Evolutionary conservation across 2,329 filamentous ascomycete genomes (phyloP).

Genomic region (Colletotrichum graminicola): DNA sequence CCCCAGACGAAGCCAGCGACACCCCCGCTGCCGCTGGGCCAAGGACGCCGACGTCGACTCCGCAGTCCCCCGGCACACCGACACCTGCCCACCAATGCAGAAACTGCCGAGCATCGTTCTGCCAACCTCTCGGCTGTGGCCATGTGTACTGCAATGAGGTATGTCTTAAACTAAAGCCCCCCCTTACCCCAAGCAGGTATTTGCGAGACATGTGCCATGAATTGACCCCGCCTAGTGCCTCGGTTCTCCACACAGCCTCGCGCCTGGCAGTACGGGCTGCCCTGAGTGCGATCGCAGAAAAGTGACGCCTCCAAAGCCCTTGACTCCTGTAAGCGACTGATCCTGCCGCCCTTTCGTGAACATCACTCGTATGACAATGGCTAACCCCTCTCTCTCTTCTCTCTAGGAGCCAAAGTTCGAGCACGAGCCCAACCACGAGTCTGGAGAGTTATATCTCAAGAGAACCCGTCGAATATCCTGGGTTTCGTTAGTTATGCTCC

Average conservation of each 20-base stretch:
- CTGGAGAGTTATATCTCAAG: background rate
- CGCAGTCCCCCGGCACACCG: background rate
- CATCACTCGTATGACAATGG: too few species aligned
- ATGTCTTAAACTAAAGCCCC: background rate
- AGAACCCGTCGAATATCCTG: background rate
- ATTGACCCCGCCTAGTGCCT: slow-evolving; percentile 3
- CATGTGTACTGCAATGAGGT: slow-evolving; percentile 34
- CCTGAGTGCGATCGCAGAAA: slow-evolving; percentile 9
- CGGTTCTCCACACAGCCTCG: background rate
- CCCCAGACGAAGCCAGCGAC: background rate
- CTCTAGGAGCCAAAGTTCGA: slow-evolving; percentile 4
- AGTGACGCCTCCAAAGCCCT: background rate
- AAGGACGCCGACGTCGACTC: slow-evolving; percentile 10
- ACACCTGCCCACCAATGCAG: slow-evolving; percentile 27
- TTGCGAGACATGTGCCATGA: background rate
- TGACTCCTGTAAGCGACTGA: background rate
- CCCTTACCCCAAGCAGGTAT: background rate
- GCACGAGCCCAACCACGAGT: background rate
- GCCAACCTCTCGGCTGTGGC: slow-evolving; percentile 24
- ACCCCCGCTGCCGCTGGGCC: slow-evolving; percentile 4
- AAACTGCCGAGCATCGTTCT: slow-evolving; percentile 16
- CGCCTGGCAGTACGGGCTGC: background rate
- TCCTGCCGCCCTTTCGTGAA: background rate
- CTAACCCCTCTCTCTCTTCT: background rate
- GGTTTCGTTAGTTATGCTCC: background rate